A percentile compares a stretch with the other conserved stretches of the same genome.
phyloP scores from a whole-genome alignment of 1,284 basidiomycete species.

The Prillingera fragicola region DNA sequence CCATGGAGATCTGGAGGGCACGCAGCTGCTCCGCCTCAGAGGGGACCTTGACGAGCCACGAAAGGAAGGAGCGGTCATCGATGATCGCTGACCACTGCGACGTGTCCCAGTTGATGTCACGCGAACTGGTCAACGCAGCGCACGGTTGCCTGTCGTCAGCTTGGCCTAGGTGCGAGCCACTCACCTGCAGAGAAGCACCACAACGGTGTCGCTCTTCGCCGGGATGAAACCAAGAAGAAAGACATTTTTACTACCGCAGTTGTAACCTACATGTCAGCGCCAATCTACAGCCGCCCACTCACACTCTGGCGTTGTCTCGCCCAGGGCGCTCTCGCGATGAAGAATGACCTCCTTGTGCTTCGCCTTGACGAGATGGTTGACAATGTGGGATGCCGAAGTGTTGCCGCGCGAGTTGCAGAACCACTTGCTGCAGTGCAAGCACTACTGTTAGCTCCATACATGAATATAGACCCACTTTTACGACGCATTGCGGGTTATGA shows the following conservation, averaged over 20 bases:
- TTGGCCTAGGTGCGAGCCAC: conserved; percentile 26
- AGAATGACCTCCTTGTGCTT: conserved; percentile 99
- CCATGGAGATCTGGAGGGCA: conserved; percentile 91
- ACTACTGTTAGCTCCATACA: conserved; percentile 45
- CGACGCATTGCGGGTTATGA: conserved; percentile 92
- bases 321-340: conserved; percentile 89
- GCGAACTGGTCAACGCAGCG: conserved; percentile 77
- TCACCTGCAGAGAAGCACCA: conserved; percentile 93
- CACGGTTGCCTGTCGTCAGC: conserved; percentile 74
- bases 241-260: conserved; percentile 99
- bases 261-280: conserved; percentile 56
- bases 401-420: conserved; percentile 99
- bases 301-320: conserved; percentile 95
- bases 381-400: conserved; percentile 96
- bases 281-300: conserved; percentile 9
- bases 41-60: conserved; percentile 97
- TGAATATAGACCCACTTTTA: conserved; percentile 55
- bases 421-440: conserved; percentile 93
- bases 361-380: conserved; percentile 96
- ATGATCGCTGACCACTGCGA: conserved; percentile 97
- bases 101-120: conserved; percentile 98
- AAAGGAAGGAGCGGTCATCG: conserved; percentile 94
- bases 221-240: conserved; percentile 99
- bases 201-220: conserved; percentile 97
- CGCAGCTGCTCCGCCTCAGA: conserved; percentile 91